Percentiles rank a stretch among this genome's conserved stretches.
Conservation (phyloP, 2,329 filamentous ascomycete species). For the Clarireedia paspali region DNA sequence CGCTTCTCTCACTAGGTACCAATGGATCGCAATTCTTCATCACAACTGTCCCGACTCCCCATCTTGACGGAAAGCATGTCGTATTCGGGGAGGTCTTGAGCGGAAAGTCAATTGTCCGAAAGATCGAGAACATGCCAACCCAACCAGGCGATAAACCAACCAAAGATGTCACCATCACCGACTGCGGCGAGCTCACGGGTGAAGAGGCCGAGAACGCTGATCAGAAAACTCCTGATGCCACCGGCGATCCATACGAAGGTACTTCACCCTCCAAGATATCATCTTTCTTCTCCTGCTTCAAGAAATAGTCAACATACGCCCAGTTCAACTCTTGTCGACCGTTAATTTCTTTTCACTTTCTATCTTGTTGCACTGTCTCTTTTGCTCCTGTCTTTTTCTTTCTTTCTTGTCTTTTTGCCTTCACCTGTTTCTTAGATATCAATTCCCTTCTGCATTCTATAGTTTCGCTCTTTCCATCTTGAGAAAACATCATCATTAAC, state of each 20-base stretch:
- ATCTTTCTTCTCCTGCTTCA: conserved; percentile 4
- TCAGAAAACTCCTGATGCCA: conserved; percentile 65
- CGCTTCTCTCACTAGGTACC: conserved; percentile 51
- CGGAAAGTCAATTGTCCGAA: conserved; percentile 83
- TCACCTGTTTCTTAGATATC: too few species aligned
- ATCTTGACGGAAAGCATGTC: conserved; percentile 91
- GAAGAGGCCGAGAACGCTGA: conserved; percentile 60
- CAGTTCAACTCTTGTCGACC: background rate
- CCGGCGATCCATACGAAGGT: conserved; percentile 79
- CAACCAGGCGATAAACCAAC: conserved; percentile 69
- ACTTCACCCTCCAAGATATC: background rate
- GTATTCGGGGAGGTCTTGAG: conserved; percentile 92
- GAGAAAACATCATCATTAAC: background rate
- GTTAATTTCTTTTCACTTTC: background rate
- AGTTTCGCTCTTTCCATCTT: background rate
- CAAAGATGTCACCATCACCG: conserved; percentile 63
- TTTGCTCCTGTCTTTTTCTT: background rate
- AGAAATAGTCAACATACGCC: conserved; percentile 1
- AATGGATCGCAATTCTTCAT: conserved; percentile 98
- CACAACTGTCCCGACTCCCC: conserved; percentile 86
- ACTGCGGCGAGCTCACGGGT: conserved; percentile 80
- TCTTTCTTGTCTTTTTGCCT: background rate
- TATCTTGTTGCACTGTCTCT: background rate
- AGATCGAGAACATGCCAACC: conserved; percentile 79
- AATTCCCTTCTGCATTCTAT: too few species aligned